Conservation (phyloP, 148 eudicot species). For the Suaeda aralocaspica region DNA sequence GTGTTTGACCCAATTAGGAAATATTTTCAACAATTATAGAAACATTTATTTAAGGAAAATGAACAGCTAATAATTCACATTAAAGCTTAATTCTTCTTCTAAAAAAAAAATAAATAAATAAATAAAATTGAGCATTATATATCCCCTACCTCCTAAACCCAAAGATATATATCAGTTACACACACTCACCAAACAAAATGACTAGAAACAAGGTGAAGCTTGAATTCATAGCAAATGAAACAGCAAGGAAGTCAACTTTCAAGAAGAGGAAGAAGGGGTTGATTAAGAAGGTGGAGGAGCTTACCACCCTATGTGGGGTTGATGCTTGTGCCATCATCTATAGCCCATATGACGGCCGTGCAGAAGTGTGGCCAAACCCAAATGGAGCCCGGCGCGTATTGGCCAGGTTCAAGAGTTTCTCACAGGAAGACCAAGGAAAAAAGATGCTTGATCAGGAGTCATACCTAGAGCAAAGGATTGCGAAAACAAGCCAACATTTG, state of each 20-base stretch:
- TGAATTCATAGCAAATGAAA: conserved; percentile 50
- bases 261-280: conserved; percentile 77
- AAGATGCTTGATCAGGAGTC: conserved; percentile 60
- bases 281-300: conserved; percentile 62
- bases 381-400: conserved; percentile 38
- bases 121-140: too few species aligned
- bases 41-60: background rate
- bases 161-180: background rate
- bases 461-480: conserved; percentile 39
- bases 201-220: conserved; percentile 67
- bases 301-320: conserved; percentile 61
- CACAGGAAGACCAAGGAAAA: conserved; percentile 50
- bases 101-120: background rate
- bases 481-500: conserved; percentile 33
- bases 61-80: background rate
- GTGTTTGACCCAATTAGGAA: background rate
- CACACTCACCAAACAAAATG: conserved; percentile 26
- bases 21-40: conserved; percentile 5
- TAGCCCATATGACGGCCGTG: conserved; percentile 52
- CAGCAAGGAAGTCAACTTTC: conserved; percentile 65
- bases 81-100: too few species aligned
- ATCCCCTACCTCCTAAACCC: background rate
- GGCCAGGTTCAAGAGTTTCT: conserved; percentile 32
- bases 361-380: conserved; percentile 60
- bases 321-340: conserved; percentile 66